Evolutionary conservation across 257 asterid genomes (phyloP).

Genomic region (Ilex aquifolium): DNA sequence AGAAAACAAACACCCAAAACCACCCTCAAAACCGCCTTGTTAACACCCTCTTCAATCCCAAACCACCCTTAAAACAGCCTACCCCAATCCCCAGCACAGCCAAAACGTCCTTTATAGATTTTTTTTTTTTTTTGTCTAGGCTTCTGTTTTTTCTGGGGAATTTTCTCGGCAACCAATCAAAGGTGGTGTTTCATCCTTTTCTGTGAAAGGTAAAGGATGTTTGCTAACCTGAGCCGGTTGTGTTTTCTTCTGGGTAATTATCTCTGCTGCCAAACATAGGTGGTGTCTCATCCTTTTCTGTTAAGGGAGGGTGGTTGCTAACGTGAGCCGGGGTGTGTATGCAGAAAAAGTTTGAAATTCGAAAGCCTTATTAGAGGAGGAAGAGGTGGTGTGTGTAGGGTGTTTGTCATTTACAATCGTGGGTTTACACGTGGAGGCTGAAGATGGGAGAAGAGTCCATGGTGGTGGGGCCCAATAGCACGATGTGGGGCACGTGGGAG

Average conservation of each 20-base stretch:
- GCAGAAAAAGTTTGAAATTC: slow-evolving; percentile 4
- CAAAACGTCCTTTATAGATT: neutral
- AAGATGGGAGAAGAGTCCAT: slow-evolving; percentile 32
- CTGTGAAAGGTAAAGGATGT: neutral
- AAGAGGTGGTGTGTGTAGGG: neutral
- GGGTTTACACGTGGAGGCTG: slow-evolving; percentile 38
- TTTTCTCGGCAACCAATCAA: neutral
- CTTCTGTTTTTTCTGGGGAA: neutral
- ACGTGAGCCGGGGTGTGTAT: slow-evolving; percentile 27
- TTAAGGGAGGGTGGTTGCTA: slow-evolving; percentile 9
- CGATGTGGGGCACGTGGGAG: slow-evolving; percentile 88
- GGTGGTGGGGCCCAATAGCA: slow-evolving; percentile 30
- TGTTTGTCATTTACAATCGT: slow-evolving; percentile 11
- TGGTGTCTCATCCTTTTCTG: neutral
- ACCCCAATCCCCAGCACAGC: neutral
- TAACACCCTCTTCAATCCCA: neutral
- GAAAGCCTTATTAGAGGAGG: neutral
- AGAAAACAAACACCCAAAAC: neutral
- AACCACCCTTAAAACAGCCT: neutral
- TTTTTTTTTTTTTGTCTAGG: neutral
- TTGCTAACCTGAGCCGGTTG: slow-evolving; percentile 26
- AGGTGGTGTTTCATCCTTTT: neutral
- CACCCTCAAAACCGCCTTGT: slow-evolving; percentile 4
- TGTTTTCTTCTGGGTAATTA: neutral
- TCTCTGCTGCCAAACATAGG: neutral